Evolutionary conservation across 2,329 filamentous ascomycete genomes (phyloP), one percentile per base, ranked within the genome.

Genomic region (Phoma sp.): DNA sequence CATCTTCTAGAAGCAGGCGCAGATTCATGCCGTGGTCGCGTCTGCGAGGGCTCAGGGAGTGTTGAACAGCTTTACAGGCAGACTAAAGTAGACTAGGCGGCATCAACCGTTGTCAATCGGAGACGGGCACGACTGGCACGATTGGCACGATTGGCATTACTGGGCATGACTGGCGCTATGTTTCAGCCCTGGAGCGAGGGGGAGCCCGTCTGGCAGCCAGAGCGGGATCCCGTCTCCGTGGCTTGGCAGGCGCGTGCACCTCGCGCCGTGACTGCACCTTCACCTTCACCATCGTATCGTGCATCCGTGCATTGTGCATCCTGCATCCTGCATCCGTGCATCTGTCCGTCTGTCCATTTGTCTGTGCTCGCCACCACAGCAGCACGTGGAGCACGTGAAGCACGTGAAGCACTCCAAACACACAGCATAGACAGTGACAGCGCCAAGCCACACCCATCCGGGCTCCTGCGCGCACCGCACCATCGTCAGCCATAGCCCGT

Each of bases 371-470:
- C 46, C 35, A 31, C 40, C 38, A 36, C 54, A 19, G 29, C 50
- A 57, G 54, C 55, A 51, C 62, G 38, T 68, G 68, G 72, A 71
- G 72, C 68, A 58, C 61, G 36, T 35, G 8, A 29, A 6, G 29
- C 29, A 31, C 29, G 29, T 12, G 68, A 72, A 72, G 71, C 68
- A 58, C 61, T 33, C 27, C 25, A 27, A 4, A 10, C 29, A 31
- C 29, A 10, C 10, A 39, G 36, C 52, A 50, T 32, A 50, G 21
- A 49, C 51, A 45, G 24, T 35, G 43, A 41, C 31, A 38, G 17
- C 37, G 13, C 43, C 43, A 17, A 19, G n/a, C n/a, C 43, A 37
- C 29, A 41, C 49, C 22, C 37, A 46, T n/a, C 49, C 49, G 12
- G 41, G 49, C 57, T 51, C 17, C 53, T 33, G 29, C 32, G 13